Evolutionary conservation across 1,284 basidiomycete genomes (phyloP).

Genomic region (Sporisorium exsertum): DNA sequence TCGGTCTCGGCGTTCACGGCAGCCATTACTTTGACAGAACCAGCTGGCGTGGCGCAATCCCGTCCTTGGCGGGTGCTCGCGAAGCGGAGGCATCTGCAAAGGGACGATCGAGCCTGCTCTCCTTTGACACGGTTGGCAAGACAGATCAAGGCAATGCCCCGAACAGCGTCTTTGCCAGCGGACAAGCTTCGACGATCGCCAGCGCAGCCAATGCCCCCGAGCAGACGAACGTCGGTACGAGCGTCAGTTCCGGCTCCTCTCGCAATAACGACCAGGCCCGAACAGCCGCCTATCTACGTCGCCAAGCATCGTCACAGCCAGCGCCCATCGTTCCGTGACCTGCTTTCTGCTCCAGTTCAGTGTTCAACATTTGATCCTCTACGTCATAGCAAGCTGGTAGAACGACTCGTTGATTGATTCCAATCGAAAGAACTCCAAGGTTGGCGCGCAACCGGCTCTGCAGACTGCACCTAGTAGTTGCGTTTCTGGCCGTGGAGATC

Average conservation of each 20-base stretch:
- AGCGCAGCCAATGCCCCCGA: background rate
- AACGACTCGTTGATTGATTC: no score
- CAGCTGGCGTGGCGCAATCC: slow-evolving; percentile 60
- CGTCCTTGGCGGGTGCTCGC: slow-evolving; percentile 25
- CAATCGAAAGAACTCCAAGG: background rate
- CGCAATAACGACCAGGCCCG: slow-evolving; percentile 36
- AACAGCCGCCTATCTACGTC: slow-evolving; percentile 24
- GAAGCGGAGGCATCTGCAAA: background rate
- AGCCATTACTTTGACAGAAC: slow-evolving; percentile 63
- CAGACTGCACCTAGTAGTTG: background rate
- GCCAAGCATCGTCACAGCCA: slow-evolving; percentile 8
- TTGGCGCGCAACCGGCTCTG: background rate
- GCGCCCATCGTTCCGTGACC: slow-evolving; percentile 7
- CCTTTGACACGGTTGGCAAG: slow-evolving; percentile 27
- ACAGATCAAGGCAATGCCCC: background rate
- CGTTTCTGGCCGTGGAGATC: slow-evolving; percentile 21
- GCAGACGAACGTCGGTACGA: background rate
- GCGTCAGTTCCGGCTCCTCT: no score
- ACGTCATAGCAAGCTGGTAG: no score
- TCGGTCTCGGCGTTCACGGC: slow-evolving; percentile 59
- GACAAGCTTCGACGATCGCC: background rate
- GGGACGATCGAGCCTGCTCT: slow-evolving; percentile 10
- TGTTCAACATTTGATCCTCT: background rate
- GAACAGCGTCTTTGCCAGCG: slow-evolving; percentile 29
- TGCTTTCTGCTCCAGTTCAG: background rate